Base-by-base conservation (phyloP, 306 rosid genomes). In the Carpinus viminea region DNA sequence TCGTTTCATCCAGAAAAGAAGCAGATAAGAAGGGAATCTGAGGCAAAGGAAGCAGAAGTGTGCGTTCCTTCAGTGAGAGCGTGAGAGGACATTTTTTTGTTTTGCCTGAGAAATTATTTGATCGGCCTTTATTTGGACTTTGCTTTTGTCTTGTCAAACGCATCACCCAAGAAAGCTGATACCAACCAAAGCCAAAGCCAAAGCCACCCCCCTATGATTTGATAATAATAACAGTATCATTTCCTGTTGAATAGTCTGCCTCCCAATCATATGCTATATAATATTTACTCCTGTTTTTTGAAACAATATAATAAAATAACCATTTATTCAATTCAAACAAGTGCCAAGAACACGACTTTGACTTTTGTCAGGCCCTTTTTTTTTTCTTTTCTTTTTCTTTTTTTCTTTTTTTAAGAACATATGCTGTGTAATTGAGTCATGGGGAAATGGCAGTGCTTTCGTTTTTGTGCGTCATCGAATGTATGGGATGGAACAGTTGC, bases 91-190 rank as follows among this genome's bases (percentile, higher is more conserved):
- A 85, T 78, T 83, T 87, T 78, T 83, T 87, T 83, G 87, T 85
- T 87, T 89, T 83, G 80, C 60, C 68, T 70, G 36, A 21, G 16
- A 80, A 83, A 83, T 85, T 75, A 83, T 85, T 90, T 86, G 69
- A 20, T 47, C 20, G 26, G 1, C 6, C 84, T 87, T 91, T 31
- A 31, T 31, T 31, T 81, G 88, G 88, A 81, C 81, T 76, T 89
- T 86, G 82, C 96, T 89, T 87, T 89, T 89, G 91, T 86, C 92
- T 84, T 84, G 89, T 86, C 90, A 86, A 77, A 80, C 90, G 81
- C 96, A 81, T 17, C 74, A 84, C 73, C 79, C 89, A 77, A 91
- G 83, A 89, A 89, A 86, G 93, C 83, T 89, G 85, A 74, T 66
- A 74, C 87, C 88, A 85, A 80, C 88, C 82, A 85, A 78, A 70